phyloP scores from a whole-genome alignment of 139 green algal species.

The Picochlorum sp. region DNA sequence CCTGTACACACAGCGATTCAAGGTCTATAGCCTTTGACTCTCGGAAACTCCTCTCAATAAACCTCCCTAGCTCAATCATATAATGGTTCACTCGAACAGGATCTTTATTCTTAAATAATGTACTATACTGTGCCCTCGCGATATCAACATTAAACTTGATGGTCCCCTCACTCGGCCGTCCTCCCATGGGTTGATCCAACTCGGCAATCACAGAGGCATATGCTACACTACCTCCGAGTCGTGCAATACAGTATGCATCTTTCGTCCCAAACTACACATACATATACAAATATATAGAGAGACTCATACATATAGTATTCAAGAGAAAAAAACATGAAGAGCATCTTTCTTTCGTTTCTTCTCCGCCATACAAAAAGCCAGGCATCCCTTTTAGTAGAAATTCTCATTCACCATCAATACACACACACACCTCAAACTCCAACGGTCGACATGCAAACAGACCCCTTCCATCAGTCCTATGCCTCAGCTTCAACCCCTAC shows the following conservation, averaged over 20 bases:
- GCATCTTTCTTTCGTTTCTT: no score
- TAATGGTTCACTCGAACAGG: constrained; percentile 32
- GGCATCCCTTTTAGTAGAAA: no score
- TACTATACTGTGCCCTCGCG: constrained; percentile 39
- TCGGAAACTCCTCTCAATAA: constrained; percentile 67
- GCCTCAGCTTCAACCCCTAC: no score
- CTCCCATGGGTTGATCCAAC: constrained; percentile 60
- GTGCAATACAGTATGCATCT: constrained; percentile 51
- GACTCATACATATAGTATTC: no score
- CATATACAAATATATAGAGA: no score
- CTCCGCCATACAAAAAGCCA: no score
- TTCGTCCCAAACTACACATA: constrained; percentile 24
- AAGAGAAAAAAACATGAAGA: no score
- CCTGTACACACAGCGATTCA: constrained; percentile 80
- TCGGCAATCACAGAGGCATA: constrained; percentile 50
- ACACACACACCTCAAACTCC: background rate
- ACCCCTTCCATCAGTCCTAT: no score
- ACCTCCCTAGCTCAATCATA: constrained; percentile 54
- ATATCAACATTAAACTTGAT: constrained; percentile 73
- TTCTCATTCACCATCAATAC: background rate
- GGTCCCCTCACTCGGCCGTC: constrained; percentile 62
- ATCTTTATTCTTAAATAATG: background rate
- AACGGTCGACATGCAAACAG: background rate
- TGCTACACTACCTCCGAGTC: constrained; percentile 63
- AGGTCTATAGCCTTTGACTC: constrained; percentile 71